Percentiles rank a stretch among this genome's conserved stretches.
These are phyloP conservation scores for Luffa aegyptiaca DNA, from an alignment of 306 rosid genomes.

Conservation along the genomic window DNA sequence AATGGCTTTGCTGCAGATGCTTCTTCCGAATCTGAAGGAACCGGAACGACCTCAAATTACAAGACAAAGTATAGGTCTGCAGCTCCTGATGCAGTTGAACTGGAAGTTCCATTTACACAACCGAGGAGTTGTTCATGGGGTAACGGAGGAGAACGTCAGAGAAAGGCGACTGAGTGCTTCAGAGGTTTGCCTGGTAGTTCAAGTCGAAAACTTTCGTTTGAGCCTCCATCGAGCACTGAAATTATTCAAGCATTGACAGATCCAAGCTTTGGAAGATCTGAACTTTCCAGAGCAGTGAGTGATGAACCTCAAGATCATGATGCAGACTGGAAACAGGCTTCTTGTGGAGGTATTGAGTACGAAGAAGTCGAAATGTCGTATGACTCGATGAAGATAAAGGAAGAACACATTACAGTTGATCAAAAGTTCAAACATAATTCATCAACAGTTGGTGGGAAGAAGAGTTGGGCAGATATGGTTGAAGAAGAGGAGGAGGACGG, in stretches of 20 bases:
- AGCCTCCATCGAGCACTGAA: background rate
- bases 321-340: background rate
- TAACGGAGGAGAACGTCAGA: background rate
- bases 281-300: background rate
- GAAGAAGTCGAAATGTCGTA: background rate
- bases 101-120: slow-evolving; percentile 8
- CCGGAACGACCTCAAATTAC: background rate
- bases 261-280: background rate
- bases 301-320: background rate
- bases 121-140: slow-evolving; percentile 6
- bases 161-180: background rate
- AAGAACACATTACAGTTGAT: background rate
- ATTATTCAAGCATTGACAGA: background rate
- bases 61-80: background rate
- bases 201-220: slow-evolving; percentile 28
- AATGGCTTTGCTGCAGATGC: background rate
- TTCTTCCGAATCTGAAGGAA: slow-evolving; percentile 1
- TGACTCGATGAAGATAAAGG: background rate
- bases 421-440: slow-evolving; percentile 14
- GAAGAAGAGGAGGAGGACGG: slow-evolving; percentile 56
- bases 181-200: slow-evolving; percentile 11
- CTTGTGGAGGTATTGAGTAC: background rate
- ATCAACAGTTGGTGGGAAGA: slow-evolving; percentile 24
- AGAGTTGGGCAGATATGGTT: slow-evolving; percentile 93
- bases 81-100: background rate